A percentile compares a stretch with the other conserved stretches of the same genome.
These are phyloP conservation scores for Neoascochyta sp. DNA, from an alignment of 2,329 filamentous ascomycete species.

Conservation along the genomic window DNA sequence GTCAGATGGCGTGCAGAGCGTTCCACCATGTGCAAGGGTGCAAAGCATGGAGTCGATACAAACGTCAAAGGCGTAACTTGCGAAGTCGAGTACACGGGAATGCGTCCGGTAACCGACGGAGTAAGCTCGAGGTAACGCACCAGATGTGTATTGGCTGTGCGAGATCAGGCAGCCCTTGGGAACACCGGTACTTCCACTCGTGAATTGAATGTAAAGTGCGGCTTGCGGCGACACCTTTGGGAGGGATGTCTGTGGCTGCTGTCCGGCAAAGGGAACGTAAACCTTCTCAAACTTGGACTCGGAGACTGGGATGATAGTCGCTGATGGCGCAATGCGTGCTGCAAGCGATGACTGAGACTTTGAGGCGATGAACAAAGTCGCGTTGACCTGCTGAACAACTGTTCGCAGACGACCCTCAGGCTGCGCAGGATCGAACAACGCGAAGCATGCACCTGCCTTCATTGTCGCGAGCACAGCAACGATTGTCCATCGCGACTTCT, in stretches of 20 bases:
- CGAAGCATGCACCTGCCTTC: slow-evolving; percentile 40
- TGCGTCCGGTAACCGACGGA: slow-evolving; percentile 33
- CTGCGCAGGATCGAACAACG: slow-evolving; percentile 35
- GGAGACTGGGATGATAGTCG: slow-evolving; percentile 34
- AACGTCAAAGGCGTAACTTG: slow-evolving; percentile 39
- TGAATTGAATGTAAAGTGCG: slow-evolving; percentile 36
- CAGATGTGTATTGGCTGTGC: slow-evolving; percentile 35
- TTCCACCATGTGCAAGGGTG: slow-evolving; percentile 32
- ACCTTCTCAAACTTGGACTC: slow-evolving; percentile 30
- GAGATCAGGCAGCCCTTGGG: slow-evolving; percentile 37
- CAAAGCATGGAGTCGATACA: slow-evolving; percentile 37
- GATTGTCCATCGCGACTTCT: slow-evolving; percentile 40
- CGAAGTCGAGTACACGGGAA: slow-evolving; percentile 37
- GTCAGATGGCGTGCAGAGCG: slow-evolving; percentile 41
- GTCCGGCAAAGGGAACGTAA: slow-evolving; percentile 23
- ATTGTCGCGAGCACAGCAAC: slow-evolving; percentile 41
- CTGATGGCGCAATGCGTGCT: slow-evolving; percentile 25
- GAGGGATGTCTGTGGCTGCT: slow-evolving; percentile 25
- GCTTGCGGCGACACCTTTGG: slow-evolving; percentile 24
- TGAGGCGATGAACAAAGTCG: slow-evolving; percentile 27
- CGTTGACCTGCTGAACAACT: slow-evolving; percentile 30
- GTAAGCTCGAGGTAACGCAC: slow-evolving; percentile 32
- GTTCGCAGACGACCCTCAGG: slow-evolving; percentile 32
- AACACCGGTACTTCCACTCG: slow-evolving; percentile 35
- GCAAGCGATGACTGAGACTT: slow-evolving; percentile 28